These are phyloP conservation scores for Kluyveromyces dobzhanskii DNA, from an alignment of 805 yeast genomes.

Conservation along the genomic window DNA sequence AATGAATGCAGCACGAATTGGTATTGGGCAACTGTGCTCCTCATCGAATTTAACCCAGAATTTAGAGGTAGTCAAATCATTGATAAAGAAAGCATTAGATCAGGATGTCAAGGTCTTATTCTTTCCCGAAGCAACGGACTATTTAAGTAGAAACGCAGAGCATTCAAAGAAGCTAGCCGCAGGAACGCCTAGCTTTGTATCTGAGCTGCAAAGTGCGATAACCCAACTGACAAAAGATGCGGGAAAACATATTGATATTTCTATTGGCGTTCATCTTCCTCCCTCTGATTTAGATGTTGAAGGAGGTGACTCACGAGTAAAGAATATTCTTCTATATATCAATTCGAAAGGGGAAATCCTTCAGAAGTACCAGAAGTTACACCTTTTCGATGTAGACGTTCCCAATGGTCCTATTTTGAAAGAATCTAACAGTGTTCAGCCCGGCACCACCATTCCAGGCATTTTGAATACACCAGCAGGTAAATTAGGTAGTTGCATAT, in stretches of 20 bases:
- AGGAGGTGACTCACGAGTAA: slow-evolving; percentile 37
- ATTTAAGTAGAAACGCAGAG: slow-evolving; percentile 58
- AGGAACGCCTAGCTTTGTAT: slow-evolving; percentile 37
- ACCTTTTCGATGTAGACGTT: slow-evolving; percentile 82
- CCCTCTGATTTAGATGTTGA: slow-evolving; percentile 25
- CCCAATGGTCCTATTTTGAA: slow-evolving; percentile 69
- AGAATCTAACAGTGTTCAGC: slow-evolving; percentile 74
- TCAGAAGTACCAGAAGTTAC: slow-evolving; percentile 75
- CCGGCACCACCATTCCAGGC: slow-evolving; percentile 47
- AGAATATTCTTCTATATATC: slow-evolving; percentile 70
- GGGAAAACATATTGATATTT: slow-evolving; percentile 48
- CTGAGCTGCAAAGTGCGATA: slow-evolving; percentile 39
- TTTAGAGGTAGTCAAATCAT: slow-evolving; percentile 45
- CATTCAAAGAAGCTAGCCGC: slow-evolving; percentile 59
- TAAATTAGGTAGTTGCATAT: slow-evolving; percentile 62
- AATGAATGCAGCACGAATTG: slow-evolving; percentile 33
- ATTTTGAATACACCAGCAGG: slow-evolving; percentile 58
- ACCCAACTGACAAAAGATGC: slow-evolving; percentile 27
- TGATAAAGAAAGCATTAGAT: slow-evolving; percentile 57
- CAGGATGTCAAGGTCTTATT: slow-evolving; percentile 61
- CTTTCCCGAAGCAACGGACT: slow-evolving; percentile 92
- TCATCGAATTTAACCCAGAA: slow-evolving; percentile 54
- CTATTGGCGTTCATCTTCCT: slow-evolving; percentile 89
- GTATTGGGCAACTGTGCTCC: slow-evolving; percentile 83
- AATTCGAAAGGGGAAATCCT: slow-evolving; percentile 53